phyloP scores from a whole-genome alignment of 768 basidiomycete genomes.

The Mycena rebaudengoi region DNA sequence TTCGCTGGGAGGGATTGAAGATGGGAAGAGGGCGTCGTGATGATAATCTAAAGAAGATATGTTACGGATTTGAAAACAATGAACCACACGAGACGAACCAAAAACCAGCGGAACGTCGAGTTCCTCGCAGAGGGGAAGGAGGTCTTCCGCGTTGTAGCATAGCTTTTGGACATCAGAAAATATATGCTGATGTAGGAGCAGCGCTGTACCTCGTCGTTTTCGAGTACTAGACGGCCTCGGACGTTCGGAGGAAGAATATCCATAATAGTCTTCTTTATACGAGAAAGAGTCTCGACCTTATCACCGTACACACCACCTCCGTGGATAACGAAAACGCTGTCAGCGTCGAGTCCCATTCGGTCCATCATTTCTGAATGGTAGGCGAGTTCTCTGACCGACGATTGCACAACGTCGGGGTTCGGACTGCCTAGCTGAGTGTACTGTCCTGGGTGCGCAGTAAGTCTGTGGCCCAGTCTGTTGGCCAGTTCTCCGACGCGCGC shows the following conservation, averaged over 20 bases:
- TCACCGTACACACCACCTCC: constrained; percentile 87
- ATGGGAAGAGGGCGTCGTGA: constrained; percentile 78
- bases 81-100: constrained; percentile 47
- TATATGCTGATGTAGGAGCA: background rate
- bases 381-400: constrained; percentile 80
- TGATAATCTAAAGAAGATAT: constrained; percentile 73
- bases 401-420: constrained; percentile 73
- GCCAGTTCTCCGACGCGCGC: constrained; percentile 71
- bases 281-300: constrained; percentile 71
- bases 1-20: constrained; percentile 62
- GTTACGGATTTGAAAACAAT: constrained; percentile 39
- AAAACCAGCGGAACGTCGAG: constrained; percentile 78
- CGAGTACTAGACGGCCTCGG: constrained; percentile 81
- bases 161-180: constrained; percentile 47
- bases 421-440: constrained; percentile 87
- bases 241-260: constrained; percentile 67
- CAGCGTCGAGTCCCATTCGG: constrained; percentile 80
- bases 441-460: constrained; percentile 92
- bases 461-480: constrained; percentile 73
- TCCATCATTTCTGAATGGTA: constrained; percentile 93
- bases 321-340: constrained; percentile 90
- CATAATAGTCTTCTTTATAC: constrained; percentile 77
- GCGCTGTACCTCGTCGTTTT: constrained; percentile 87
- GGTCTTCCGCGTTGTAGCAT: constrained; percentile 90
- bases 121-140: constrained; percentile 88